Conservation (phyloP, 805 yeast genomes). For the Vanderwaltozyma polyspora region DNA sequence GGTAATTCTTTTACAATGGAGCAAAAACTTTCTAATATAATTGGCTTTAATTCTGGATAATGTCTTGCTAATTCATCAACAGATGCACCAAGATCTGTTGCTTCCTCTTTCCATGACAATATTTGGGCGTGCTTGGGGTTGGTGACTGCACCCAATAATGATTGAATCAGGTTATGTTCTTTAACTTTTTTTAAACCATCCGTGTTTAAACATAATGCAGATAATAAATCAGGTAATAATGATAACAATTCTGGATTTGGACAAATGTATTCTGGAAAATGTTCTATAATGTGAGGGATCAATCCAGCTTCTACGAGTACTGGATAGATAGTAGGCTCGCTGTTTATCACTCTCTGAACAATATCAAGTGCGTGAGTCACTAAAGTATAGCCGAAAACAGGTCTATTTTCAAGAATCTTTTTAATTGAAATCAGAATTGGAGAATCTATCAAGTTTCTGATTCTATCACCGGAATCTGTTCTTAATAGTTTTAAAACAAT, state of each 20-base stretch:
- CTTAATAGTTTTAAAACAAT: conserved; percentile 53
- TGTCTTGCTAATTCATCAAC: conserved; percentile 79
- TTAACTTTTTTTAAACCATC: conserved; percentile 55
- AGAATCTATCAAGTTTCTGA: conserved; percentile 79
- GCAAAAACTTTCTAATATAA: conserved; percentile 39
- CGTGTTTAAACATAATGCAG: conserved; percentile 70
- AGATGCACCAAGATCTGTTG: conserved; percentile 48
- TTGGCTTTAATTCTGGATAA: conserved; percentile 59
- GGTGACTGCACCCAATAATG: conserved; percentile 42
- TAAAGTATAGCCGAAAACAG: conserved; percentile 55
- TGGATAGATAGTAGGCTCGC: conserved; percentile 81
- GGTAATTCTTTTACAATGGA: conserved; percentile 38
- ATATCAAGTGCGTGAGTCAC: conserved; percentile 51
- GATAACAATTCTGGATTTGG: conserved; percentile 48
- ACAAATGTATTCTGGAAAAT: conserved; percentile 44
- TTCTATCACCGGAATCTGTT: conserved; percentile 71
- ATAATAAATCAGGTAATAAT: conserved; percentile 62
- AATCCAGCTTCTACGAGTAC: conserved; percentile 70
- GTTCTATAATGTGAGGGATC: conserved; percentile 50
- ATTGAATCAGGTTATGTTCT: conserved; percentile 29
- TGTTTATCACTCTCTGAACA: conserved; percentile 63
- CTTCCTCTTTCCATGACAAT: conserved; percentile 41
- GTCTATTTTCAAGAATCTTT: conserved; percentile 43
- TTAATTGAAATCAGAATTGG: conserved; percentile 55
- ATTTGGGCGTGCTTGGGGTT: conserved; percentile 41